Conservation (phyloP, 2,329 filamentous ascomycete species). For the Fusarium sublunatum region DNA sequence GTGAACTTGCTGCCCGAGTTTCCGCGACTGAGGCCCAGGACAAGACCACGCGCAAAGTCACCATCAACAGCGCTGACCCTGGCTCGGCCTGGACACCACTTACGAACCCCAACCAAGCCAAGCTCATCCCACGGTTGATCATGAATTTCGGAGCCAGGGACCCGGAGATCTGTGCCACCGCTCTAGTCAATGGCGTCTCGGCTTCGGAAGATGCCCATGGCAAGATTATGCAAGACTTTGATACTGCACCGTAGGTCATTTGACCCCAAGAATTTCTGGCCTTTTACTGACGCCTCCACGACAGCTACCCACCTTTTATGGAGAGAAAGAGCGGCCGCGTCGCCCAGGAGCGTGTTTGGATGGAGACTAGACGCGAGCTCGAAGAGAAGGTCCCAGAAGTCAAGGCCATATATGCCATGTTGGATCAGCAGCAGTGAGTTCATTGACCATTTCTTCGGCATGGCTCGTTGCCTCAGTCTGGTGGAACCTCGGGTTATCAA, state of each 20-base stretch:
- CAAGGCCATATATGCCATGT: slow-evolving; percentile 38
- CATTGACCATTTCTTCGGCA: no score
- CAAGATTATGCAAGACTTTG: slow-evolving; percentile 54
- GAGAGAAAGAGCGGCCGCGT: slow-evolving; percentile 40
- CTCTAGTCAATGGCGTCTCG: slow-evolving; percentile 53
- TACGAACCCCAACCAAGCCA: slow-evolving; percentile 51
- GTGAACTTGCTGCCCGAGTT: slow-evolving; percentile 50
- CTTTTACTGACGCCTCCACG: slow-evolving; percentile 2
- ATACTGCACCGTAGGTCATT: slow-evolving; percentile 48
- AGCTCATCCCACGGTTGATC: slow-evolving; percentile 53
- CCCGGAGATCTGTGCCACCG: slow-evolving; percentile 52
- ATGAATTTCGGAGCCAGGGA: slow-evolving; percentile 54
- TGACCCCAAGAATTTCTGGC: background rate
- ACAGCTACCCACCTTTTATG: slow-evolving; percentile 54
- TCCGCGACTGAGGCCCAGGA: slow-evolving; percentile 30
- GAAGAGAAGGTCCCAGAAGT: slow-evolving; percentile 43
- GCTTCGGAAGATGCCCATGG: slow-evolving; percentile 48
- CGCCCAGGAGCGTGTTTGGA: slow-evolving; percentile 43
- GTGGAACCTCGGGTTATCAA: no score
- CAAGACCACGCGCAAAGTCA: slow-evolving; percentile 46
- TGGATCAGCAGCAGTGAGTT: slow-evolving; percentile 17
- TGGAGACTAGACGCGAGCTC: slow-evolving; percentile 41
- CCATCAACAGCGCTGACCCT: slow-evolving; percentile 54
- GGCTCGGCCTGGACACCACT: slow-evolving; percentile 54
- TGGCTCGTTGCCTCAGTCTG: background rate